These are phyloP conservation scores for Geoglossum cookeanum DNA, from an alignment of 2,329 filamentous ascomycete genomes.

Conservation along the genomic window DNA sequence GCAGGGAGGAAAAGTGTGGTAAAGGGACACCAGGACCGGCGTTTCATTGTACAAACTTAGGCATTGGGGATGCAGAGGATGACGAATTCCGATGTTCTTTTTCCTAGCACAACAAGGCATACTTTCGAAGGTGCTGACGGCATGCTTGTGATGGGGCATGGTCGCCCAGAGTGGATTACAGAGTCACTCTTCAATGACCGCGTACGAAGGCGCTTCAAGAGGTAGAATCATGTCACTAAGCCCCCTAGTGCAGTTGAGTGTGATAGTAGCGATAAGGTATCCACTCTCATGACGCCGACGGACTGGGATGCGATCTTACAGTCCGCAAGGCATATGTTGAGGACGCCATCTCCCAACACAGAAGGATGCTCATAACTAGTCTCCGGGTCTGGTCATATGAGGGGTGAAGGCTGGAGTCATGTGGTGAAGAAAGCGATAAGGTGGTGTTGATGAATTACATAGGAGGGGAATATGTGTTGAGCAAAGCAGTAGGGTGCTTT, in stretches of 20 bases:
- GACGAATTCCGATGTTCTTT: neutral
- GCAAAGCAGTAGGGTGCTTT: neutral
- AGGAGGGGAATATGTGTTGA: neutral
- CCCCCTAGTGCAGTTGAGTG: neutral
- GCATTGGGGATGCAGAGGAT: neutral
- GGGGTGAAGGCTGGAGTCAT: no score
- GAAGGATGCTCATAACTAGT: neutral
- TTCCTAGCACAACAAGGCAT: neutral
- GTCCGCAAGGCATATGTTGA: neutral
- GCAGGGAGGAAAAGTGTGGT: neutral
- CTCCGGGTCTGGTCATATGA: neutral
- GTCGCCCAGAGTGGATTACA: neutral
- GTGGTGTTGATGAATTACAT: neutral
- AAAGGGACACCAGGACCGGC: neutral
- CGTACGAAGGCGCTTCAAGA: neutral
- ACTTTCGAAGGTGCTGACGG: neutral
- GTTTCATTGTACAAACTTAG: neutral
- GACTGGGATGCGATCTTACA: neutral
- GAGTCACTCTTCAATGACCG: conserved; percentile 1
- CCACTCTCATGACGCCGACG: neutral
- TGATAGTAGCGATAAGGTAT: neutral
- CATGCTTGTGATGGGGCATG: neutral
- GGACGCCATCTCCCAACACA: neutral
- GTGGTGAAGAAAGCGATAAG: no score
- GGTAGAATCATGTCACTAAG: neutral